Conservation (phyloP, 176 grass and related monocot species). For the Ananas comosus region DNA sequence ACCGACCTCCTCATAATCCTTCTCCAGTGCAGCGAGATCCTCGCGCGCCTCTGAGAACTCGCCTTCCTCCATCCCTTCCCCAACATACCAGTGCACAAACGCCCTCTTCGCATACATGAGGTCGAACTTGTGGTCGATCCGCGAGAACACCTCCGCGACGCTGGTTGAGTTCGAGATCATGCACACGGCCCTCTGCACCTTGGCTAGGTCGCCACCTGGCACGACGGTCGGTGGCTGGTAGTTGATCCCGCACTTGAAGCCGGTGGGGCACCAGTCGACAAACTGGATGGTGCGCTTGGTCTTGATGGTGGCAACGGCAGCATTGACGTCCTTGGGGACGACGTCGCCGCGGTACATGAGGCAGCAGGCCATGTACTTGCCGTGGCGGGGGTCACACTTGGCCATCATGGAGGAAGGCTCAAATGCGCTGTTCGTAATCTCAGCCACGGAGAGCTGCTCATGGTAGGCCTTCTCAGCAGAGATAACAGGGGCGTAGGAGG, state of each 20-base stretch:
- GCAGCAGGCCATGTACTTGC: constrained; percentile 88
- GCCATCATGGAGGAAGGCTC: constrained; percentile 85
- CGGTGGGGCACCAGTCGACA: constrained; percentile 80
- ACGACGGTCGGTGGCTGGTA: constrained; percentile 69
- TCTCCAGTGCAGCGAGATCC: constrained; percentile 37
- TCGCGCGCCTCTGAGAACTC: constrained; percentile 42
- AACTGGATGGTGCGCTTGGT: constrained; percentile 86
- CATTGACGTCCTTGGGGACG: constrained; percentile 83
- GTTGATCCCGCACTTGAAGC: constrained; percentile 89
- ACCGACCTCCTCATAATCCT: constrained; percentile 42
- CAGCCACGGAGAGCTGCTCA: constrained; percentile 67
- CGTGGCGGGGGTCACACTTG: constrained; percentile 62
- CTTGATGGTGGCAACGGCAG: constrained; percentile 68
- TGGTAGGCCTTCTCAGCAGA: constrained; percentile 65
- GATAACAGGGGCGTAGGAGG: constrained; percentile 72
- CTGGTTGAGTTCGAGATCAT: constrained; percentile 93
- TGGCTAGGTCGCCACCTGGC: constrained; percentile 68
- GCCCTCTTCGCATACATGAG: constrained; percentile 84
- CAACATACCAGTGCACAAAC: constrained; percentile 42
- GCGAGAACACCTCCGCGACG: constrained; percentile 66
- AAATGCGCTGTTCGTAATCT: constrained; percentile 82
- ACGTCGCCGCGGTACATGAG: constrained; percentile 88
- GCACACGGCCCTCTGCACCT: constrained; percentile 70
- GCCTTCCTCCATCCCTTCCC: constrained; percentile 46
- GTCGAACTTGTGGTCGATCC: constrained; percentile 85